Base-by-base conservation (phyloP, 2,329 filamentous ascomycete genomes). In the Colletotrichum zoysiae region DNA sequence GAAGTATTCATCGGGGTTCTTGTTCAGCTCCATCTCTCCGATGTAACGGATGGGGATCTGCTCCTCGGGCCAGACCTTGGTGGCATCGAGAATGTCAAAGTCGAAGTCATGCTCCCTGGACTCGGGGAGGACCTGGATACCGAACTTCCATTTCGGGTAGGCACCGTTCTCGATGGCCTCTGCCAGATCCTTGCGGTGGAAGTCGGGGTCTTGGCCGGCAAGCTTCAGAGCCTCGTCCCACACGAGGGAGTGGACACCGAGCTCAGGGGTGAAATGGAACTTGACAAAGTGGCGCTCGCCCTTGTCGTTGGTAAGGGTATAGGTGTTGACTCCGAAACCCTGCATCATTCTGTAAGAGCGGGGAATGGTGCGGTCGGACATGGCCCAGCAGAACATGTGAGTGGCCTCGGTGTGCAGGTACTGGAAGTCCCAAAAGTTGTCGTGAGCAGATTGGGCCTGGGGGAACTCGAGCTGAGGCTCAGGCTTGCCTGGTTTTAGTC, bases 1-100 rank as follows among this genome's bases (percentile, higher is more conserved):
- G 82, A 96, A 96, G 83, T 88, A 96, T 78, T 97, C 93, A 74
- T 95, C 93, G 1, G 92, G 86, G 71, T 94, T 95, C 65, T 88
- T 88, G 84, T 96, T 95, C 7, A 97, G 86, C 78, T 95, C 91
- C 1, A 97, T 79, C 80, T 95, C 89, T 50, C 93, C 94, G 67
- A 97, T 93, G 78, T 94, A 93, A 9, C 91, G 88, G 26, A 95
- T 86, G 0, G 93, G 93, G 0, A 95, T 84, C 0, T 90, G 81
- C 16, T 95, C 92, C 78, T 96, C 92, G 0, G 93, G 94, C 93
- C 93, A 96, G 35, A 95, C 81, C 83, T 97, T 96, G 48, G 94
- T 97, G 0, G 93, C 91, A 75, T 97, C 94, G 1, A 97, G 87
- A 40, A 95, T 91, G 76, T 96, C 94, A 73, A 96, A 95, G 8